A percentile compares a stretch with the other conserved stretches of the same genome.
These are phyloP conservation scores for Xylaria digitata DNA, from an alignment of 2,329 filamentous ascomycete species.

Conservation along the genomic window DNA sequence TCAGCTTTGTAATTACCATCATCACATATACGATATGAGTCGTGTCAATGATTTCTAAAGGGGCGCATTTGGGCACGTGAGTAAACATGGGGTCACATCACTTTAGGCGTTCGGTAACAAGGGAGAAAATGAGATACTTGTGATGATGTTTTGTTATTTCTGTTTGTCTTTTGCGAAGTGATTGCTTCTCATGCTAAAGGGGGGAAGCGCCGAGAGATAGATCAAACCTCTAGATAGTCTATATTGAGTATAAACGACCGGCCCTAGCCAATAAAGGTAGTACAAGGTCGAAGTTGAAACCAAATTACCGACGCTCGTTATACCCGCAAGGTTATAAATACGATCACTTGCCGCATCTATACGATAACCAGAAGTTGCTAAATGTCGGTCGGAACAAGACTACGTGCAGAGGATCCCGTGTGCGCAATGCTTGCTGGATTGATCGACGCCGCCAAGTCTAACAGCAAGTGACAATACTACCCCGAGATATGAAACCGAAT, in stretches of 20 bases:
- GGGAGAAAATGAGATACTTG: constrained; percentile 22
- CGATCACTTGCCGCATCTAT: too few species aligned
- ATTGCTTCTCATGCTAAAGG: constrained; percentile 33
- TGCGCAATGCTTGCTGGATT: constrained; percentile 15
- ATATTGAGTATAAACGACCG: constrained; percentile 27
- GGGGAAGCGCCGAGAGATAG: neutral
- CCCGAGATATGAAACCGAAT: constrained; percentile 11
- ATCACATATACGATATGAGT: constrained; percentile 12
- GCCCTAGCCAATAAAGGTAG: constrained; percentile 8
- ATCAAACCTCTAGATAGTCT: constrained; percentile 12
- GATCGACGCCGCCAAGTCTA: constrained; percentile 28
- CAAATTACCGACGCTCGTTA: neutral
- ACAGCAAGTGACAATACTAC: neutral
- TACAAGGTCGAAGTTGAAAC: constrained; percentile 21
- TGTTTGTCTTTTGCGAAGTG: constrained; percentile 17
- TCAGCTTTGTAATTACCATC: constrained; percentile 3
- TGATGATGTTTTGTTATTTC: neutral
- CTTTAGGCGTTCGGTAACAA: constrained; percentile 29
- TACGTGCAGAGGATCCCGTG: neutral
- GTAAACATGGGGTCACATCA: constrained; percentile 7
- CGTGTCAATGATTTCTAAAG: neutral
- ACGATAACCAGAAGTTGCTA: neutral
- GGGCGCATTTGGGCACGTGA: neutral
- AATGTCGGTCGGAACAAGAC: neutral
- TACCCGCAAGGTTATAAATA: neutral